Conservation (phyloP, 805 yeast genomes). For the Kurtzmaniella cleridarum region DNA sequence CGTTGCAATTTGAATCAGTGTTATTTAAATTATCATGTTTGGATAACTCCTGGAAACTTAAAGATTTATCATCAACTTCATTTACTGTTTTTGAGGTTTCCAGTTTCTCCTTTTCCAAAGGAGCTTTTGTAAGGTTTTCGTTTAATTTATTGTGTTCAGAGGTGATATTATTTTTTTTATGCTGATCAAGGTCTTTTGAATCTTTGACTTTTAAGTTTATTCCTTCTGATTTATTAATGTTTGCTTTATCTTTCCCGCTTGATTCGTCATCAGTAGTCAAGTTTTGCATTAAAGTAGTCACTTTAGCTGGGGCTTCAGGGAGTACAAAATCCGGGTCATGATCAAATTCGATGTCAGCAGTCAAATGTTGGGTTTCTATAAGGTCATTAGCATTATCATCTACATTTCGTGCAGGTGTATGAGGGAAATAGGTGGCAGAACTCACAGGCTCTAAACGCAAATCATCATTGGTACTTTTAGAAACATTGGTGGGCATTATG, state of each 20-base stretch:
- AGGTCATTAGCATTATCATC: background rate
- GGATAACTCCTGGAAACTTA: too few relatives aligned
- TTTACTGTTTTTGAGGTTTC: background rate
- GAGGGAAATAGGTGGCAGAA: conserved; percentile 69
- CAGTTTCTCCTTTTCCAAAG: too few relatives aligned
- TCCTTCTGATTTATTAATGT: conserved; percentile 15
- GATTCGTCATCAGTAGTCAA: background rate
- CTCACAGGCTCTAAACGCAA: conserved; percentile 52
- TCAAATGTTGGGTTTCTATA: conserved; percentile 36
- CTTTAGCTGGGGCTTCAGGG: background rate
- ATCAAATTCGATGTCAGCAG: conserved; percentile 47
- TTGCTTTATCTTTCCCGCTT: background rate
- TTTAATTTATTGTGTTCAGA: background rate
- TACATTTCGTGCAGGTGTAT: conserved; percentile 35
- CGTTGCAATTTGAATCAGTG: conserved; percentile 10
- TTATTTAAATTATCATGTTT: background rate
- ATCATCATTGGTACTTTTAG: background rate
- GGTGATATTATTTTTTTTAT: conserved; percentile 12
- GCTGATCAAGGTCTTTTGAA: conserved; percentile 21
- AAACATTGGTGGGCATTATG: too few relatives aligned
- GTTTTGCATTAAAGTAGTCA: background rate
- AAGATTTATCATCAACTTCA: background rate
- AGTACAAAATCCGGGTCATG: conserved; percentile 9
- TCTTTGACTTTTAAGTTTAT: conserved; percentile 15
- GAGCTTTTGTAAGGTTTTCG: background rate